Base-by-base conservation (phyloP, 768 basidiomycete species). In the Clitopilus hobsonii region DNA sequence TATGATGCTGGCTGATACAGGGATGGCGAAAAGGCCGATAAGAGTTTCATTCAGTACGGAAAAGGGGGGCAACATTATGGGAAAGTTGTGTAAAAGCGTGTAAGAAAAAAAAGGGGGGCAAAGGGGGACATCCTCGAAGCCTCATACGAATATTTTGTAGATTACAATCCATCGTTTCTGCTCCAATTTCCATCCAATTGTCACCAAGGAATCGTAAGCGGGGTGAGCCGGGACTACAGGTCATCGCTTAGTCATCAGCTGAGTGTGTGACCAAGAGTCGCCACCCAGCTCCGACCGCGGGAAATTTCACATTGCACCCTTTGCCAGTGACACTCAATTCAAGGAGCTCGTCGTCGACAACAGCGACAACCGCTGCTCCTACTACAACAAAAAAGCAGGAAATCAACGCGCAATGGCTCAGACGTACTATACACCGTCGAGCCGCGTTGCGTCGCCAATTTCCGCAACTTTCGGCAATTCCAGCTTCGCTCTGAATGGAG, bases 351-450 rank as follows among this genome's bases (percentile, higher is more conserved):
- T 48, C 55, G 52, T 26, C 13, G 18, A 53, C 25, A 20, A 57
- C 61, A 50, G 48, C 56, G 53, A 52, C 56, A 32, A 53, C 49
- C 27, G 29, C 41, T 18, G 41, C 41, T 45, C 18, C 22, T 8
- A 20, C 41, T 18, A 10, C 41, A 45, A 4, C 18, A 10, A 45
- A 36, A 18, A 41, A 36, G 27, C 38, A 50, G 52, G 55, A 61
- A n/a, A 52, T 22, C 22, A 56, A 18, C 51, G 54, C 52, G 60
- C 56, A 16, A 79, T 79, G 77, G 72, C 75, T 53, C 76, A 79
- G 61, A 60, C 73, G 24, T 74, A 75, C 63, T 70, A 70, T 52
- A 68, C 74, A 20, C 22, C 41, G 41, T 45, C 41, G 41, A 60
- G 63, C 41, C 69, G 69, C 47, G 65, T 71, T 52, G 60, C 70